Percentiles rank a stretch among this genome's conserved stretches.
phyloP scores from a whole-genome alignment of 768 basidiomycete genomes.

The Gymnopilus dilepis region DNA sequence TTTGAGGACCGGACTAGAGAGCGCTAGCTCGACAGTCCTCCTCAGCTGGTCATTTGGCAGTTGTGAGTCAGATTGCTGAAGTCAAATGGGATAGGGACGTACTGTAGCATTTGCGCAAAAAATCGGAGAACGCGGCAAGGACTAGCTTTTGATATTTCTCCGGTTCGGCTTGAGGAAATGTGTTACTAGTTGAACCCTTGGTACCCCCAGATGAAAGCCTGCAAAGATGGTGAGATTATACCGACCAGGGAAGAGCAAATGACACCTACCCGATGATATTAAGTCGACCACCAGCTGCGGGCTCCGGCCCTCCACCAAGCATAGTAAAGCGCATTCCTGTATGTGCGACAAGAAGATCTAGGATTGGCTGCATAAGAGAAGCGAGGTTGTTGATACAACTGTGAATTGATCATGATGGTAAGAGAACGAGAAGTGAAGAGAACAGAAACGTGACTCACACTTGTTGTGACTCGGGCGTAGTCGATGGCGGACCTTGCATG shows the following conservation, averaged over 20 bases:
- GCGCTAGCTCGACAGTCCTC: too few relatives aligned
- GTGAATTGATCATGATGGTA: too few relatives aligned
- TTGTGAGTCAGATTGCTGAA: too few relatives aligned
- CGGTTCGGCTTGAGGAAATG: not conserved
- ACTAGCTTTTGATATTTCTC: not conserved
- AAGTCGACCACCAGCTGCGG: conserved; percentile 5
- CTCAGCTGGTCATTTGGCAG: too few relatives aligned
- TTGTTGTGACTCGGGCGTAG: not conserved
- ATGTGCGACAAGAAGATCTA: not conserved
- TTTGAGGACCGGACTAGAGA: too few relatives aligned
- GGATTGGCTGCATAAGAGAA: not conserved
- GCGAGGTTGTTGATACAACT: not conserved
- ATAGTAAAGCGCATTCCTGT: not conserved
- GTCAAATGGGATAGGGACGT: too few relatives aligned
- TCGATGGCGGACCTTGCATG: not conserved
- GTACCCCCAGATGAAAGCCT: not conserved
- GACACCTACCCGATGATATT: conserved; percentile 9
- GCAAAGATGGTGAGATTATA: not conserved
- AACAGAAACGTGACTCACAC: not conserved
- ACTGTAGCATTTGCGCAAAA: not conserved
- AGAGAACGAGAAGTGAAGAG: not conserved
- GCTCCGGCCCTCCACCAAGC: conserved; percentile 13
- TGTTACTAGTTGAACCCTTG: not conserved
- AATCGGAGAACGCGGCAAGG: not conserved
- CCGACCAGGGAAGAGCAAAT: not conserved